Evolutionary conservation across 441 rosid species (phyloP).

Genomic region (Populus tomentosa): DNA sequence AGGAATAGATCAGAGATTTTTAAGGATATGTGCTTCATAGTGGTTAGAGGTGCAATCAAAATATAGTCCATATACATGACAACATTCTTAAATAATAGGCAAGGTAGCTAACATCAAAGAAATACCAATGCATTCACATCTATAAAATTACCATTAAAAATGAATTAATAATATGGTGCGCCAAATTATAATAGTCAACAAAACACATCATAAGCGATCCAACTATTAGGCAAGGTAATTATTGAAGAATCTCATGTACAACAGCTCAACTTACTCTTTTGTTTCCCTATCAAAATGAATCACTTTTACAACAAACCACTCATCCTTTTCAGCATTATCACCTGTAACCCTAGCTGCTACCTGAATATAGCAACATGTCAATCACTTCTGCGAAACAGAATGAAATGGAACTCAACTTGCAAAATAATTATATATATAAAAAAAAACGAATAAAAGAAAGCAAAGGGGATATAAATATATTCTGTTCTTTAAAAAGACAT

Average conservation of each 20-base stretch:
- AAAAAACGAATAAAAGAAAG: not conserved
- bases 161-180: not conserved
- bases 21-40: not conserved
- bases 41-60: not conserved
- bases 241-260: slow-evolving; percentile 6
- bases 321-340: slow-evolving; percentile 80
- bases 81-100: not conserved
- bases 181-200: not conserved
- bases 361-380: slow-evolving; percentile 34
- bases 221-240: not conserved
- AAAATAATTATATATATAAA: not conserved
- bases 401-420: not conserved
- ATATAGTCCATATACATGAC: not conserved
- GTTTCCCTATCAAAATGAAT: slow-evolving; percentile 84
- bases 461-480: not conserved
- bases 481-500: not conserved
- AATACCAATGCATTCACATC: not conserved
- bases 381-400: slow-evolving; percentile 12
- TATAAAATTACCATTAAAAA: slow-evolving; percentile 1
- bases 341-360: slow-evolving; percentile 89
- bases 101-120: not conserved
- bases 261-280: slow-evolving; percentile 65
- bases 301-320: slow-evolving; percentile 95
- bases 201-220: not conserved
- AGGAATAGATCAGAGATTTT: not conserved